Evolutionary conservation across 1,284 basidiomycete genomes (phyloP).

Genomic region (Ganoderma boninense): DNA sequence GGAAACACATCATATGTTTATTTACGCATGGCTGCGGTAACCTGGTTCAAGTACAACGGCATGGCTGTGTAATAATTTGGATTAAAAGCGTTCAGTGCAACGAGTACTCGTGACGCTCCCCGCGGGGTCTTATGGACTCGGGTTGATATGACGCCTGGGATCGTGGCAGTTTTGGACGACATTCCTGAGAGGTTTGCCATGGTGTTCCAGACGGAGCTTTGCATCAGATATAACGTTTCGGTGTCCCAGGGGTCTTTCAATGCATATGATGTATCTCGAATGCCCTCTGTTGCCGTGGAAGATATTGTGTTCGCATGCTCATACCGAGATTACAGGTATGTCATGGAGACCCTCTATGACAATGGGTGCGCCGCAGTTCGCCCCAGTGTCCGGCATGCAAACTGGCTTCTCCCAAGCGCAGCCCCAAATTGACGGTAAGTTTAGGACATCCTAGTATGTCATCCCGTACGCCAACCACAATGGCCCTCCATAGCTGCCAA

Average conservation of each 20-base stretch:
- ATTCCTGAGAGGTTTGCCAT: too few species aligned
- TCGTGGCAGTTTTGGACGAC: too few species aligned
- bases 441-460: neutral
- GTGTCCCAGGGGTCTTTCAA: neutral
- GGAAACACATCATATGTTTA: neutral
- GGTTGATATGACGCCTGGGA: neutral
- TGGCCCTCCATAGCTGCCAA: slow-evolving; percentile 37
- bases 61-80: neutral
- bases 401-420: slow-evolving; percentile 17
- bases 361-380: slow-evolving; percentile 18
- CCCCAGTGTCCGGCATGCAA: slow-evolving; percentile 24
- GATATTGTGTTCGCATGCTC: neutral
- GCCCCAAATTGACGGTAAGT: slow-evolving; percentile 30
- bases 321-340: slow-evolving; percentile 16
- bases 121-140: neutral
- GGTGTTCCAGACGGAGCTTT: neutral
- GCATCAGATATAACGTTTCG: neutral
- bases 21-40: neutral
- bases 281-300: neutral
- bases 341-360: slow-evolving; percentile 20
- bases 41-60: neutral
- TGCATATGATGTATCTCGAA: neutral
- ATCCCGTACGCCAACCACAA: slow-evolving; percentile 3
- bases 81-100: neutral
- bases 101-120: neutral